Base-by-base conservation (phyloP, 352 stramenopile genomes). In the Halophytophthora polymorphica region DNA sequence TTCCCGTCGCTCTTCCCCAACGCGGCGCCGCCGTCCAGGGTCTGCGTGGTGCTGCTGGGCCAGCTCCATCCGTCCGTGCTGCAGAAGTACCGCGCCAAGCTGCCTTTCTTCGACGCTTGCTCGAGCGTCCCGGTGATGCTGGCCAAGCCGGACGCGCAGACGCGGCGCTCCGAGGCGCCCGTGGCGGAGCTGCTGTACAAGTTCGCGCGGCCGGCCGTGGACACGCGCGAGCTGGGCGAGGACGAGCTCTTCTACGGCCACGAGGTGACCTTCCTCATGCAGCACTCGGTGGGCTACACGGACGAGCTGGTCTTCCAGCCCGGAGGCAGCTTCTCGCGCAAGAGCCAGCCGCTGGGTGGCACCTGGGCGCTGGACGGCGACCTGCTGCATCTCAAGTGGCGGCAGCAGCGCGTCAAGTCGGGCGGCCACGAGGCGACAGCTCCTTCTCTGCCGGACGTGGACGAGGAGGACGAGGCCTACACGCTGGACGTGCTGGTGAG, bases 371-470 rank as follows among this genome's bases (percentile, higher is more conserved):
- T 95, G 1, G 79, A 90, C 35, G 84, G 83, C 12, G 83, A 95
- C 52, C 62, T 93, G 38, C 51, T 95, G 40, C 83, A 93, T 59
- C 55, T 95, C 15, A 87, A 87, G 44, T 95, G 84, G 84, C 74
- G 68, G 31, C 64, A 70, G 19, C 48, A 42, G 12, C 60, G 53
- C 29, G 40, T 31, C 3, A 70, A 66, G 53, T 43, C 46, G 22
- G 39, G 40, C 1, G 42, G 57, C 15, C 57, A 64, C 22, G 64
- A 33, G 0, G 6, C 51, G 15, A 50, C 34, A 49, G 55, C 58
- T 7, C 63, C 48, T 17, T 53, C 66, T n/a, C 22, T 19, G 33
- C 39, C 38, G 19, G 53, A 58, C 17, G 61, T 65, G 5, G 64
- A 78, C 1, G 59, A 70, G 46, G 73, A 85, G 1, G 66, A 77